These are phyloP conservation scores for Xylaria sp. DNA, from an alignment of 2,329 filamentous ascomycete genomes.

Conservation along the genomic window DNA sequence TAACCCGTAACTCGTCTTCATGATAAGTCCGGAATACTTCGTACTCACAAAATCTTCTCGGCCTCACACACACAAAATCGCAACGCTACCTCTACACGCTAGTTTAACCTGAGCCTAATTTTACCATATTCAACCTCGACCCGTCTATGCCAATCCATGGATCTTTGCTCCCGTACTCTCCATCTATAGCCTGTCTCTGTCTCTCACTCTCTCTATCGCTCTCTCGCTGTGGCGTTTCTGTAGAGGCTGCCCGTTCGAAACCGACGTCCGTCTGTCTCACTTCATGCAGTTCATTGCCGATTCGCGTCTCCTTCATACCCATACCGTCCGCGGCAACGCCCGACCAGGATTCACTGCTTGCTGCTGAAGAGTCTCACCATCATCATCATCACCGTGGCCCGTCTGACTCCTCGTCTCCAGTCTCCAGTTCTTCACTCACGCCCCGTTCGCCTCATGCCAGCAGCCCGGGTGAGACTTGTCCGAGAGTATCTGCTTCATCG, in stretches of 20 bases:
- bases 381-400: slow-evolving; percentile 6
- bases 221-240: neutral
- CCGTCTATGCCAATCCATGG: neutral
- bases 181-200: neutral
- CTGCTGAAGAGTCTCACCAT: slow-evolving; percentile 1
- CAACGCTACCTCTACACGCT: neutral
- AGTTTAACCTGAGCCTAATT: neutral
- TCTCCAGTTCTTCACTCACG: neutral
- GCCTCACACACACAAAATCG: neutral
- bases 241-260: slow-evolving; percentile 1
- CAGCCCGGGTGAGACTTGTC: slow-evolving; percentile 5
- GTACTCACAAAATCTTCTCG: too few species aligned
- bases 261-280: slow-evolving; percentile 12
- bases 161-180: neutral
- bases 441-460: slow-evolving; percentile 9
- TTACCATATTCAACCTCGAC: neutral
- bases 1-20: too few species aligned
- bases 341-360: slow-evolving; percentile 6
- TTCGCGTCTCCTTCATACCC: slow-evolving; percentile 10
- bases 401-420: slow-evolving; percentile 1
- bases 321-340: slow-evolving; percentile 4
- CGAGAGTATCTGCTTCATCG: slow-evolving; percentile 7
- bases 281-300: slow-evolving; percentile 18
- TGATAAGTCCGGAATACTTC: too few species aligned
- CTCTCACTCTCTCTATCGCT: neutral